These are phyloP conservation scores for Backusella tuberculispora DNA, from an alignment of 192 early-diverging fungal genomes.

Conservation along the genomic window DNA sequence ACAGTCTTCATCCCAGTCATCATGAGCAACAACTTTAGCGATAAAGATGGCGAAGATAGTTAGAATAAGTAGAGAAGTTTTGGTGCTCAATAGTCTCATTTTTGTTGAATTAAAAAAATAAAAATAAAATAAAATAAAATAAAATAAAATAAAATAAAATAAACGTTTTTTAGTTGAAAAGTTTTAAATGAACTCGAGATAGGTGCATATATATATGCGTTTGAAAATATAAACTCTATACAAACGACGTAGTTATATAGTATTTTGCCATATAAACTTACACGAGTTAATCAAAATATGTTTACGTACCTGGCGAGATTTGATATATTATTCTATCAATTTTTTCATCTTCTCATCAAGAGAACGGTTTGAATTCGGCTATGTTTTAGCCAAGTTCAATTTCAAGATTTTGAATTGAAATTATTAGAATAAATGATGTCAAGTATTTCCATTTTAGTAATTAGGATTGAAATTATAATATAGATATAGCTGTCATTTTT, in stretches of 20 bases:
- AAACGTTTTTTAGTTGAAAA: background rate
- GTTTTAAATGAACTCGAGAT: background rate
- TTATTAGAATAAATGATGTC: background rate
- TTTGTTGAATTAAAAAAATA: background rate
- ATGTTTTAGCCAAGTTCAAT: background rate
- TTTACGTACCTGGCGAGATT: background rate
- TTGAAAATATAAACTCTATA: background rate
- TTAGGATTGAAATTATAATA: background rate
- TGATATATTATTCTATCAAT: background rate
- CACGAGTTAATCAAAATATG: background rate
- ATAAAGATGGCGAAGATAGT: background rate
- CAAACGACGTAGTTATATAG: background rate
- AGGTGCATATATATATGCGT: background rate
- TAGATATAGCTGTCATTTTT: background rate
- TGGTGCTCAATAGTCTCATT: constrained; percentile 1
- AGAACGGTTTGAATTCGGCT: background rate
- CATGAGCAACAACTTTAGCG: background rate
- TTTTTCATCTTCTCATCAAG: background rate
- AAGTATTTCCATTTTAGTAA: background rate
- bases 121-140: too few relatives aligned
- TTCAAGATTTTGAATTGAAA: background rate
- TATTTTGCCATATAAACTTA: background rate
- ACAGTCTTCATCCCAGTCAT: background rate
- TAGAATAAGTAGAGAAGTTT: background rate
- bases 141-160: too few relatives aligned